Percentiles rank a stretch among this genome's conserved stretches.
Conservation (phyloP, 768 basidiomycete species). For the Suillus luteus region DNA sequence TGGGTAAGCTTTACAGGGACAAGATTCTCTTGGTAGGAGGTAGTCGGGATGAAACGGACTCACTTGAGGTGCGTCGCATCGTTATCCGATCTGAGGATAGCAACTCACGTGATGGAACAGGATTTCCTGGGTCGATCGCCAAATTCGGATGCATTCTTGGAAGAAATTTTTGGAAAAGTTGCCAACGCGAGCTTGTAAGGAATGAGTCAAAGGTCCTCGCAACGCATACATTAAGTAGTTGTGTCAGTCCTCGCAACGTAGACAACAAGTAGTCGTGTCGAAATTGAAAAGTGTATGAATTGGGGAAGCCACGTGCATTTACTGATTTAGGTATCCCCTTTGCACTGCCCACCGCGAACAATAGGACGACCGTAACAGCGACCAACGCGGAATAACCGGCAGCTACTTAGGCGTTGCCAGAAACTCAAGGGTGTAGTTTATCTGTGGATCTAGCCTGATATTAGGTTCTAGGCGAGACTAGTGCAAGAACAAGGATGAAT, state of each 20-base stretch:
- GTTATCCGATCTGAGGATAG: neutral
- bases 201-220: too few relatives aligned
- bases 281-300: neutral
- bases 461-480: neutral
- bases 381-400: neutral
- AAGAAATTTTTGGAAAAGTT: conserved; percentile 58
- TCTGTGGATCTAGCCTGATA: neutral
- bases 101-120: conserved; percentile 36
- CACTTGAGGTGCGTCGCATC: conserved; percentile 57
- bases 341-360: neutral
- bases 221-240: neutral
- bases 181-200: conserved; percentile 37
- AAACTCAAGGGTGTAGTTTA: neutral
- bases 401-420: neutral
- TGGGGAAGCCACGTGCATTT: neutral
- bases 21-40: conserved; percentile 77
- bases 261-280: neutral
- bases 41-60: conserved; percentile 77
- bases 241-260: neutral
- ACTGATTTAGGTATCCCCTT: neutral
- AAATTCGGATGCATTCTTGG: conserved; percentile 72
- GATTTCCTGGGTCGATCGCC: conserved; percentile 79
- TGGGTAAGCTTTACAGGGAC: conserved; percentile 70
- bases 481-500: conserved; percentile 23
- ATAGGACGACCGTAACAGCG: neutral